Conservation (phyloP, 495 filamentous ascomycete species). For the Hyaloscypha variabilis region DNA sequence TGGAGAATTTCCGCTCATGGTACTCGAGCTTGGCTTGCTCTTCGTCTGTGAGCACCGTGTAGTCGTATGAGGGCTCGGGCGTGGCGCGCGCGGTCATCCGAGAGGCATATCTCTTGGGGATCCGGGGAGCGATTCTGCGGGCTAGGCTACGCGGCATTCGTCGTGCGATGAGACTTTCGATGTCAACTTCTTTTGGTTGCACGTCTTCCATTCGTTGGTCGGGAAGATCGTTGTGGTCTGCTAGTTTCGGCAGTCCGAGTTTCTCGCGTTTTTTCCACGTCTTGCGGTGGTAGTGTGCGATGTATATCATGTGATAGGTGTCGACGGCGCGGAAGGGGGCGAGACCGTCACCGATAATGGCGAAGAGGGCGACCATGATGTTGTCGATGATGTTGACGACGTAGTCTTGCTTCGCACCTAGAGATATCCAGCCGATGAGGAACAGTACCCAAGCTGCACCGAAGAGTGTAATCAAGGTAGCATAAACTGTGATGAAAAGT, state of each 20-base stretch:
- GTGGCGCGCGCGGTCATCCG: conserved; percentile 18
- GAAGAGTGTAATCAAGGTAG: conserved; percentile 77
- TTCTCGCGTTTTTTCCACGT: conserved; percentile 71
- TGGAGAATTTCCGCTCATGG: conserved; percentile 73
- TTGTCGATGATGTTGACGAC: conserved; percentile 75
- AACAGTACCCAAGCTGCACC: conserved; percentile 82
- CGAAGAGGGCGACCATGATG: conserved; percentile 74
- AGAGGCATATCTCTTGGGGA: conserved; percentile 17
- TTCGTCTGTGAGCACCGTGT: conserved; percentile 59
- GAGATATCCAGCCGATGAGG: conserved; percentile 80
- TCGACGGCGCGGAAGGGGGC: conserved; percentile 75
- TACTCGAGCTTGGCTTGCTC: conserved; percentile 67
- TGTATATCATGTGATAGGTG: conserved; percentile 62
- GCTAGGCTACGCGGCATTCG: conserved; percentile 22
- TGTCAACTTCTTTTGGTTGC: conserved; percentile 45
- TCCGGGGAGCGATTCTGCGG: conserved; percentile 13
- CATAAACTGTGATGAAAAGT: conserved; percentile 75
- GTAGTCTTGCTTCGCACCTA: conserved; percentile 67
- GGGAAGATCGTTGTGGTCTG: conserved; percentile 75
- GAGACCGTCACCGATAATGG: conserved; percentile 73
- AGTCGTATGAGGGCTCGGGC: conserved; percentile 23
- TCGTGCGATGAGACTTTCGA: conserved; percentile 46
- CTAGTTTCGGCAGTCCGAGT: conserved; percentile 59
- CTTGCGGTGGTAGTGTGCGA: conserved; percentile 56
- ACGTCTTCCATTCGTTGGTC: conserved; percentile 34